These are phyloP conservation scores for Boletus pseudopeckii DNA, from an alignment of 768 basidiomycete species.

Conservation along the genomic window DNA sequence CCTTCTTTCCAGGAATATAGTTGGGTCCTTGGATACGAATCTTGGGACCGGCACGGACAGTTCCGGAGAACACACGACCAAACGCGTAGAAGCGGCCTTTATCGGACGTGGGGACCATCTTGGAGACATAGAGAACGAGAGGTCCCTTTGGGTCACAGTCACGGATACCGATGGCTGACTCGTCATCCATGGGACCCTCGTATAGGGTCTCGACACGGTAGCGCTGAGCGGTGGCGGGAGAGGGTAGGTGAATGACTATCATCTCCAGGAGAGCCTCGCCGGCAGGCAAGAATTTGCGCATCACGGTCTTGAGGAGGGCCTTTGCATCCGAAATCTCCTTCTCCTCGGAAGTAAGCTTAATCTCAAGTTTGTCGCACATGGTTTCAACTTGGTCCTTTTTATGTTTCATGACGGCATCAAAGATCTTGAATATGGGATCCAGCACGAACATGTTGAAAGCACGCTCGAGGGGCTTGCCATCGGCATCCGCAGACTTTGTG, in stretches of 20 bases:
- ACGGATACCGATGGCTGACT: constrained; percentile 96
- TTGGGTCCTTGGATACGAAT: constrained; percentile 99
- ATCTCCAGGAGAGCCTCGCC: constrained; percentile 99
- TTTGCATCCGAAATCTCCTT: constrained; percentile 88
- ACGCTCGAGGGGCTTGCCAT: constrained; percentile 93
- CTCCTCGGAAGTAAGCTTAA: constrained; percentile 86
- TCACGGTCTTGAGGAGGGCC: constrained; percentile 91
- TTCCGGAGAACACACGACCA: constrained; percentile 99
- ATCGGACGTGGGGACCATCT: constrained; percentile 99
- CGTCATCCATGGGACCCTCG: constrained; percentile 99
- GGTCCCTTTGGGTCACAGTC: constrained; percentile 97
- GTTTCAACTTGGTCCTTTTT: constrained; percentile 83
- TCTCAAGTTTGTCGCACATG: constrained; percentile 95
- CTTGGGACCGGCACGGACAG: constrained; percentile 95
- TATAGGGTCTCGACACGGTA: constrained; percentile 99
- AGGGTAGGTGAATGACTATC: constrained; percentile 99
- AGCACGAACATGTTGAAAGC: constrained; percentile 98
- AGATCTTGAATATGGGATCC: constrained; percentile 98
- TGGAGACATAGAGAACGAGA: constrained; percentile 96
- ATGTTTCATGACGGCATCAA: constrained; percentile 99
- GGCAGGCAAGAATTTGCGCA: constrained; percentile 99
- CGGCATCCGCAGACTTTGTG: constrained; percentile 65
- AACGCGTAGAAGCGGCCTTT: constrained; percentile 99
- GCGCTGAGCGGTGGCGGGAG: constrained; percentile 92
- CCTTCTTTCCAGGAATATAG: constrained; percentile 98